Evolutionary conservation across 192 early-diverging fungal species (phyloP).

Genomic region (Mortierella alpina): DNA sequence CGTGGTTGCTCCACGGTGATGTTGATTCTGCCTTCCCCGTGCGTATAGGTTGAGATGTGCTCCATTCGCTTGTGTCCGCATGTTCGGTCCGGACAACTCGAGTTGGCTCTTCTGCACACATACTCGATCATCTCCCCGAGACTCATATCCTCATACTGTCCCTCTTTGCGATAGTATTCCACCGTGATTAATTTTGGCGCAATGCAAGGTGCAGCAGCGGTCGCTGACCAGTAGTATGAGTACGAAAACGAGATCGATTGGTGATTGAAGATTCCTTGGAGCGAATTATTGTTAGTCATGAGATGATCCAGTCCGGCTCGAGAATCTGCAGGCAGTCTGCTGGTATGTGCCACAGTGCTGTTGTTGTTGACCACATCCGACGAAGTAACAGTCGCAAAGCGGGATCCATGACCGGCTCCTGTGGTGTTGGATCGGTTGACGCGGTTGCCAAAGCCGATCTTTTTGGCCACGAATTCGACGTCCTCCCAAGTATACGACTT

Average conservation of each 20-base stretch:
- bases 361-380: background rate
- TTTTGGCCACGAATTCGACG: slow-evolving; percentile 37
- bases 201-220: slow-evolving; percentile 54
- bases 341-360: background rate
- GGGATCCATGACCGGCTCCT: background rate
- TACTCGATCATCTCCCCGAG: slow-evolving; percentile 62
- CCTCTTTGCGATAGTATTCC: slow-evolving; percentile 63
- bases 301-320: slow-evolving; percentile 61
- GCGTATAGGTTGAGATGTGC: slow-evolving; percentile 67
- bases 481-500: slow-evolving; percentile 37
- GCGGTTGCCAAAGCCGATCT: slow-evolving; percentile 41
- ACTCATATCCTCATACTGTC: slow-evolving; percentile 52
- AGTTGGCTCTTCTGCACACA: slow-evolving; percentile 56
- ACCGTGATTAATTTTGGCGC: slow-evolving; percentile 58
- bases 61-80: slow-evolving; percentile 61
- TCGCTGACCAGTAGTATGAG: slow-evolving; percentile 56
- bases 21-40: slow-evolving; percentile 62
- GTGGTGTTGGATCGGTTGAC: slow-evolving; percentile 21
- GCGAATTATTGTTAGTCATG: slow-evolving; percentile 65
- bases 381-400: slow-evolving; percentile 18
- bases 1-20: slow-evolving; percentile 52
- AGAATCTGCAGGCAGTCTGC: slow-evolving; percentile 58
- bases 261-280: slow-evolving; percentile 61
- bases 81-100: slow-evolving; percentile 51
- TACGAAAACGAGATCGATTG: slow-evolving; percentile 63